Conservation (phyloP, 768 basidiomycete genomes). For the Phaeotremella fagi region DNA sequence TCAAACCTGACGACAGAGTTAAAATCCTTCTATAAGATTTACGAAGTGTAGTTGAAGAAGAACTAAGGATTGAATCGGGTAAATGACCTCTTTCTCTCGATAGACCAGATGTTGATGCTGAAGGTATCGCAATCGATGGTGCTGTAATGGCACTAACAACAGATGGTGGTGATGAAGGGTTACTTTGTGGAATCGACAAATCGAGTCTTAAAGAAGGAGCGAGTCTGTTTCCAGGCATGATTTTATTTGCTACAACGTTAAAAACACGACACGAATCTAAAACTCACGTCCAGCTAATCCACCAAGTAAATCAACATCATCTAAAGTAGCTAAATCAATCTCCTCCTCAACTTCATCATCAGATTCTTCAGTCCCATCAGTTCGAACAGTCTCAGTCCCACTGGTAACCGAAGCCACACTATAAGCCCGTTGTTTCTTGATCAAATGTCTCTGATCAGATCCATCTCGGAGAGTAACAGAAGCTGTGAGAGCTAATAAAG, state of each 20-base stretch:
- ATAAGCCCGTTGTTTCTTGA: conserved; percentile 6
- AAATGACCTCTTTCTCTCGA: conserved; percentile 20
- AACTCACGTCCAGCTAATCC: conserved; percentile 54
- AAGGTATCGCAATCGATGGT: conserved; percentile 54
- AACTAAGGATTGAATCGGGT: conserved; percentile 2
- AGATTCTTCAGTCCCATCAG: conserved; percentile 43
- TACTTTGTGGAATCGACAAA: conserved; percentile 58
- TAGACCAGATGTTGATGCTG: conserved; percentile 49
- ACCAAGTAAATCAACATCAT: conserved; percentile 62
- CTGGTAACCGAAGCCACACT: conserved; percentile 18
- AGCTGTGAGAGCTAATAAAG: conserved; percentile 75
- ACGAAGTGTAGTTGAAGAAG: conserved; percentile 59
- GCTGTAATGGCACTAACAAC: conserved; percentile 18
- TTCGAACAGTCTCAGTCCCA: conserved; percentile 21
- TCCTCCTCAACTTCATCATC: conserved; percentile 47
- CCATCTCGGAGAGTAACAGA: conserved; percentile 78
- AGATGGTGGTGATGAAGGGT: conserved; percentile 47
- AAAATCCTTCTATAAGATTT: conserved; percentile 81
- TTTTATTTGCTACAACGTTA: conserved; percentile 13
- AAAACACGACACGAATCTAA: background rate
- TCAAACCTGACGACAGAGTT: conserved; percentile 72
- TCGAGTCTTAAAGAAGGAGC: conserved; percentile 64
- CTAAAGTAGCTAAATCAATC: conserved; percentile 53
- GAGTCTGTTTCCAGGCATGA: conserved; percentile 66
- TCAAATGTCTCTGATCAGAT: conserved; percentile 7